Conservation (phyloP, 2,329 filamentous ascomycete genomes). For the Penicillium verrucosum region DNA sequence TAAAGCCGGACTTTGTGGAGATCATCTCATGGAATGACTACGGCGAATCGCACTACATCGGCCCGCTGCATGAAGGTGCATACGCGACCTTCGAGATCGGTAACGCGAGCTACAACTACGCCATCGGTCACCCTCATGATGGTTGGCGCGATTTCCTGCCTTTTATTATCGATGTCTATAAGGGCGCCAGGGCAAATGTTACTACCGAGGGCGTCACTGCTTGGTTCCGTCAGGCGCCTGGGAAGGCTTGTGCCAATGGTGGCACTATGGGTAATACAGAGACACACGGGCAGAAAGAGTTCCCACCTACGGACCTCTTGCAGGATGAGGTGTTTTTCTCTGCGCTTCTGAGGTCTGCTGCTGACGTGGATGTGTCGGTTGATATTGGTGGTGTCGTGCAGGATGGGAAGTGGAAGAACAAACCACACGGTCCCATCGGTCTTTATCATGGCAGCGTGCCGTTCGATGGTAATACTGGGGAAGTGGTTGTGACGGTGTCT, state of each 20-base stretch:
- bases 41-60: conserved; percentile 48
- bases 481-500: conserved; percentile 3
- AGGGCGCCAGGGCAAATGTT: neutral
- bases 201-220: conserved; percentile 1
- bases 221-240: conserved; percentile 3
- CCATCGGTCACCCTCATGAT: conserved; percentile 2
- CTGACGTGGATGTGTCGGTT: neutral
- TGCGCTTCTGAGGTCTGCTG: neutral
- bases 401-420: conserved; percentile 1
- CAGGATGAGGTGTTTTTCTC: conserved; percentile 6
- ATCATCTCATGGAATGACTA: conserved; percentile 43
- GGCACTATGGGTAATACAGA: conserved; percentile 6
- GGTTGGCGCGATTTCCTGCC: conserved; percentile 7
- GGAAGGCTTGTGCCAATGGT: conserved; percentile 1
- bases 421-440: neutral
- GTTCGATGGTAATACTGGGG: conserved; percentile 2
- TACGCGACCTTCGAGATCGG: conserved; percentile 9
- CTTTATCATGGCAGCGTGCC: conserved; percentile 8
- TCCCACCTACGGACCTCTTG: neutral
- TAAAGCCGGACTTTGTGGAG: conserved; percentile 4
- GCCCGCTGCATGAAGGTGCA: conserved; percentile 4
- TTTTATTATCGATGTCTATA: conserved; percentile 1
- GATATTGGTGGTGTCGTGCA: neutral
- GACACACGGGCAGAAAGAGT: neutral
- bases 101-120: conserved; percentile 8